A percentile compares a stretch with the other conserved stretches of the same genome.
phyloP scores from a whole-genome alignment of 2,329 filamentous ascomycete genomes.

The Sporothrix pallida region DNA sequence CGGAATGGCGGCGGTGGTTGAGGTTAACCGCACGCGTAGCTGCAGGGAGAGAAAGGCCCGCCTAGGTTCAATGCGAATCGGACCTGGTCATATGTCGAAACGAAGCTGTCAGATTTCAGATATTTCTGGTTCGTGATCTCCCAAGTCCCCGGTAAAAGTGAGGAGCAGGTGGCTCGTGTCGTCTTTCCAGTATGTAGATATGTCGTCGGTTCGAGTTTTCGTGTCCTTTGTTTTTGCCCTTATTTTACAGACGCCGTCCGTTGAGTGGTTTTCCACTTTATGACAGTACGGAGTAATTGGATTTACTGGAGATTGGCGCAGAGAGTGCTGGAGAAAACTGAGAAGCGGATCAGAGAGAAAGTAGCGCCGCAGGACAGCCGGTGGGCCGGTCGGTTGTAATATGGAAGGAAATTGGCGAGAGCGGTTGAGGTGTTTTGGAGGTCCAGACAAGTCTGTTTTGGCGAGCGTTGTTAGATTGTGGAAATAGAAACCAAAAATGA shows the following conservation, averaged over 20 bases:
- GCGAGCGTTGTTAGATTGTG: too few species aligned
- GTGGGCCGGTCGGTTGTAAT: neutral
- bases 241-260: neutral
- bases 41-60: too few species aligned
- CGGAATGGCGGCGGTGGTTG: neutral
- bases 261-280: neutral
- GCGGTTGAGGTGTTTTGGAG: neutral
- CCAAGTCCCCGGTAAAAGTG: neutral
- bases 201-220: constrained; percentile 11
- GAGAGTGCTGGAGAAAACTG: constrained; percentile 13
- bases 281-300: neutral
- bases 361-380: constrained; percentile 27
- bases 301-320: constrained; percentile 11
- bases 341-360: neutral
- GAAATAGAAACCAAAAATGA: neutral
- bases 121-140: neutral
- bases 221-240: neutral
- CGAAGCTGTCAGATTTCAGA: neutral
- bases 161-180: neutral
- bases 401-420: neutral
- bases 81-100: neutral
- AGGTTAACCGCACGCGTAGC: neutral
- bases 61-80: neutral
- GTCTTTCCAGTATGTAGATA: neutral
- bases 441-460: neutral